A percentile compares a stretch with the other conserved stretches of the same genome.
Conservation (phyloP, 2,329 filamentous ascomycete species). For the Beauveria scarabaeidicola region DNA sequence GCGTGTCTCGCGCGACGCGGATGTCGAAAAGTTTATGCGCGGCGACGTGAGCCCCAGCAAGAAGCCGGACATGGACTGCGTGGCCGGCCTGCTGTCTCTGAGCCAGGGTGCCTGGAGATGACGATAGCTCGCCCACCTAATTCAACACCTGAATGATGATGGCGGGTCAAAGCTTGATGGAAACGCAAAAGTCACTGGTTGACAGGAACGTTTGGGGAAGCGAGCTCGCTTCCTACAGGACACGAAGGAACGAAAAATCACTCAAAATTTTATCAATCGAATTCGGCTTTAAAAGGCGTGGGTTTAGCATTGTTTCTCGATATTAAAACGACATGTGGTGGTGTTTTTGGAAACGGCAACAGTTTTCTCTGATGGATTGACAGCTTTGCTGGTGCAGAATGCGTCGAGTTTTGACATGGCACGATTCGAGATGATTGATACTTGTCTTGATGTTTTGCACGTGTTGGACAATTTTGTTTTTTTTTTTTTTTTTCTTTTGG, state of each 20-base stretch:
- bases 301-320: not conserved
- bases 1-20: constrained; percentile 33
- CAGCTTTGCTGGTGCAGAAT: not conserved
- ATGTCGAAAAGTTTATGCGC: constrained; percentile 68
- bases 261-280: not conserved
- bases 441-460: not conserved
- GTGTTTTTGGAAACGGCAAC: not conserved
- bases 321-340: not conserved
- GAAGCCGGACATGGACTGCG: constrained; percentile 75
- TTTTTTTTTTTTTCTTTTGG: not conserved
- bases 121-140: constrained; percentile 15
- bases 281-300: not conserved
- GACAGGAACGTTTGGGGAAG: not conserved
- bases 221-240: not conserved
- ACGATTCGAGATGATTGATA: not conserved
- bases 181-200: constrained; percentile 5
- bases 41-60: constrained; percentile 59
- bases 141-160: not conserved
- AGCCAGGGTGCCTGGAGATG: constrained; percentile 87
- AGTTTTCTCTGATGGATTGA: not conserved
- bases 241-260: not conserved
- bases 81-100: constrained; percentile 79
- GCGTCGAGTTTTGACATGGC: not conserved
- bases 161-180: not conserved
- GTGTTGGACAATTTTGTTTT: not conserved